Percentiles rank a stretch among this genome's conserved stretches.
Conservation (phyloP, 2,329 filamentous ascomycete genomes). For the Penicillium griseofulvum region DNA sequence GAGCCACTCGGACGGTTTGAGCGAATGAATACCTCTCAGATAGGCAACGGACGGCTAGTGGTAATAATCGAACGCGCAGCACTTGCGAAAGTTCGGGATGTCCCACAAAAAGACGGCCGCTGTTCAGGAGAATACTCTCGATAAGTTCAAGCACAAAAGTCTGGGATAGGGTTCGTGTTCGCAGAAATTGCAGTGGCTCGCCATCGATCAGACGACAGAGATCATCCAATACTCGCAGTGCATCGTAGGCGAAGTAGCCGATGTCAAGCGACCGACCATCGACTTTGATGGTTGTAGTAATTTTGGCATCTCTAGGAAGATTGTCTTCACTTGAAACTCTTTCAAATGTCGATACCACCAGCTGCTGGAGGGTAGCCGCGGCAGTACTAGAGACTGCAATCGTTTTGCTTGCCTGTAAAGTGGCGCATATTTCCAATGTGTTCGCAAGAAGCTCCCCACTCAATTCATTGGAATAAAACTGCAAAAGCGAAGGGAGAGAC, state of each 20-base stretch:
- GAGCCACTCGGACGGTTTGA: constrained; percentile 74
- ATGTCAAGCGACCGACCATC: constrained; percentile 65
- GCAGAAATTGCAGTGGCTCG: constrained; percentile 76
- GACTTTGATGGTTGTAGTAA: constrained; percentile 65
- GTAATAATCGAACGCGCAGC: constrained; percentile 74
- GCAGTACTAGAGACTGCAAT: constrained; percentile 93
- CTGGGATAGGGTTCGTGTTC: constrained; percentile 72
- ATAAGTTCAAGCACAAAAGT: constrained; percentile 88
- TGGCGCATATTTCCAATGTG: constrained; percentile 85
- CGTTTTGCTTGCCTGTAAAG: constrained; percentile 87
- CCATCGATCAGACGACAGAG: constrained; percentile 84
- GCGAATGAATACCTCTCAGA: constrained; percentile 78
- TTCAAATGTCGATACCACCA: constrained; percentile 90
- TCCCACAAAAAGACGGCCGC: constrained; percentile 72
- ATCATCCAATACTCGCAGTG: constrained; percentile 83
- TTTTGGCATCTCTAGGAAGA: constrained; percentile 48
- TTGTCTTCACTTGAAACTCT: constrained; percentile 79
- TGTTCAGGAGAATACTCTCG: constrained; percentile 83
- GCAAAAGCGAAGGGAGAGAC: constrained; percentile 80
- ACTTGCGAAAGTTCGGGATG: constrained; percentile 81
- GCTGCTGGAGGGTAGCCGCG: constrained; percentile 90
- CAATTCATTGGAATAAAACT: constrained; percentile 82
- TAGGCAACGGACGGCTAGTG: constrained; percentile 73
- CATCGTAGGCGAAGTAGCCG: constrained; percentile 76
- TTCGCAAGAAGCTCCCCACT: constrained; percentile 77